Evolutionary conservation across 2,329 filamentous ascomycete species (phyloP).

Genomic region (Fusarium algeriense): DNA sequence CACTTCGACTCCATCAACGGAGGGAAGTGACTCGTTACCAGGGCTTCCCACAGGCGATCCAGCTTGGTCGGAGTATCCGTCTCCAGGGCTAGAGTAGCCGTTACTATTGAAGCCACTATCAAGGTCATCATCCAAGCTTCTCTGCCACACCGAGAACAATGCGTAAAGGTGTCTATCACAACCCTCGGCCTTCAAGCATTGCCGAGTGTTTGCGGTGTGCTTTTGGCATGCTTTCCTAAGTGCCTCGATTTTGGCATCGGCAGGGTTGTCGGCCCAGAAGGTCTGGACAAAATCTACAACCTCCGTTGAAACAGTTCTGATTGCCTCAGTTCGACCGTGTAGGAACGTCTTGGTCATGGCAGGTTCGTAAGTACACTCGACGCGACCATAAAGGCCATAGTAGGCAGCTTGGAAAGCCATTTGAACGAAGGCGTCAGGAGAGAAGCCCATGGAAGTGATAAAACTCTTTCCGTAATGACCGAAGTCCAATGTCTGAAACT

Average conservation of each 20-base stretch:
- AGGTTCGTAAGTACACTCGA: constrained; percentile 96
- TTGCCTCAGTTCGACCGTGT: constrained; percentile 94
- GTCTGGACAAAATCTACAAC: constrained; percentile 89
- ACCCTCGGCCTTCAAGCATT: constrained; percentile 90
- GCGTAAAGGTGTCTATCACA: constrained; percentile 95
- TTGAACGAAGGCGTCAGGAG: constrained; percentile 96
- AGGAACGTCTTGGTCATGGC: constrained; percentile 97
- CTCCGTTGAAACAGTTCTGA: constrained; percentile 86
- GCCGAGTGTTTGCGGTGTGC: constrained; percentile 82
- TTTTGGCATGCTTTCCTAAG: constrained; percentile 85
- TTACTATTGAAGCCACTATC: constrained; percentile 67
- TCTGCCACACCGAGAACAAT: constrained; percentile 94
- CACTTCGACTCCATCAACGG: constrained; percentile 49
- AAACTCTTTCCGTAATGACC: constrained; percentile 94
- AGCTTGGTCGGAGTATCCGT: constrained; percentile 60
- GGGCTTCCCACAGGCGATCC: constrained; percentile 65
- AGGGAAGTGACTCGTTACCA: constrained; percentile 61
- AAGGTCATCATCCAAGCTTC: constrained; percentile 77
- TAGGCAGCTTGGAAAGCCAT: constrained; percentile 99
- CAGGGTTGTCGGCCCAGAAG: constrained; percentile 93
- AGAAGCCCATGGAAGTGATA: constrained; percentile 97
- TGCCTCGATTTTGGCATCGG: constrained; percentile 85
- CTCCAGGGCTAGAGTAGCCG: constrained; percentile 72
- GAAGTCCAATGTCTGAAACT: constrained; percentile 94
- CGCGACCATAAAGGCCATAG: constrained; percentile 92